Percentiles rank a stretch among this genome's conserved stretches.
Evolutionary conservation across 805 yeast species (phyloP).

Genomic region (Tetrapisispora iriomotensis): DNA sequence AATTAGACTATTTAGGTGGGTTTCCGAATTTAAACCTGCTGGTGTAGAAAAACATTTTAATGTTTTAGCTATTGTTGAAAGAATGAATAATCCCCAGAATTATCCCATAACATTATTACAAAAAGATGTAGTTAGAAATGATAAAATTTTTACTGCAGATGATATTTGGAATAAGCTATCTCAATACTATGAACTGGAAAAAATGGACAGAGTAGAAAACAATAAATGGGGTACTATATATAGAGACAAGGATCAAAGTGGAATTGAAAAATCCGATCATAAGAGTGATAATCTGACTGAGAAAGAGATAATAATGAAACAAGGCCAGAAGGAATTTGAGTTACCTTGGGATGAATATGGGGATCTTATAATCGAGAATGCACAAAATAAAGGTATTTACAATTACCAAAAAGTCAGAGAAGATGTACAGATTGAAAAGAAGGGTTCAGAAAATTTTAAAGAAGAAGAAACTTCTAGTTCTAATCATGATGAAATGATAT

Average conservation of each 20-base stretch:
- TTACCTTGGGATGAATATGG: conserved; percentile 40
- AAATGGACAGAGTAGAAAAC: conserved; percentile 44
- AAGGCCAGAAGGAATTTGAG: conserved; percentile 24
- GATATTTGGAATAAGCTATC: conserved; percentile 52
- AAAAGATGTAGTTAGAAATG: conserved; percentile 16
- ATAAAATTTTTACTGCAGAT: conserved; percentile 31
- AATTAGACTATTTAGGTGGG: conserved; percentile 46
- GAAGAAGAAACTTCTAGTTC: not conserved
- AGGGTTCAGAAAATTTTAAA: not conserved
- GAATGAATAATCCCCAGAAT: conserved; percentile 33
- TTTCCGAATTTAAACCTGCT: conserved; percentile 59
- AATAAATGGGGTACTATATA: not conserved
- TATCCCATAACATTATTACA: conserved; percentile 29
- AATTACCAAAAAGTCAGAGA: not conserved
- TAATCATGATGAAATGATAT: not conserved
- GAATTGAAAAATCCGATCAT: not conserved
- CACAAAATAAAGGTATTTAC: conserved; percentile 13
- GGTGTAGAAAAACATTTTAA: conserved; percentile 42
- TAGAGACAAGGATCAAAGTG: not conserved
- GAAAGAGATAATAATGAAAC: conserved; percentile 1
- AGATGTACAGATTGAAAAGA: not conserved
- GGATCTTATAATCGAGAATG: conserved; percentile 33
- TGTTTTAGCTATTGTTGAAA: conserved; percentile 28
- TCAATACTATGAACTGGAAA: conserved; percentile 45
- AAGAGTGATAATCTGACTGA: not conserved